Evolutionary conservation across 2,329 filamentous ascomycete species (phyloP).

Genomic region (Fusarium oxysporum): DNA sequence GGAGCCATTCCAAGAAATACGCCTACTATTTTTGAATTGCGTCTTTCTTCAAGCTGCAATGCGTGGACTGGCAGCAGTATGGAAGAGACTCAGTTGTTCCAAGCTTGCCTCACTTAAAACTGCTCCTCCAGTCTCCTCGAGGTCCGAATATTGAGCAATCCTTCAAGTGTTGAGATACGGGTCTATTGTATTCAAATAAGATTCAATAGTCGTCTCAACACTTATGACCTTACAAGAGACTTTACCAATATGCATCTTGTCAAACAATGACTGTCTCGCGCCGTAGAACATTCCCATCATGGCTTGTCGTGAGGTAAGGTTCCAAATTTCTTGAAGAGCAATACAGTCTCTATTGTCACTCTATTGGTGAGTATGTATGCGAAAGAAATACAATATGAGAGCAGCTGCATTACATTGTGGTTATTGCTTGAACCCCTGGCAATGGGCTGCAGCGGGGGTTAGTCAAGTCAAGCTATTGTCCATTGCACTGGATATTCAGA

Average conservation of each 20-base stretch:
- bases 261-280: neutral
- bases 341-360: neutral
- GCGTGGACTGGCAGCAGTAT: neutral
- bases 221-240: accelerated
- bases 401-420: neutral
- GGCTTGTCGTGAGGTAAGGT: neutral
- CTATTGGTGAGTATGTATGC: neutral
- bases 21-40: neutral
- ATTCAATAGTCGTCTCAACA: accelerated
- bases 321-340: neutral
- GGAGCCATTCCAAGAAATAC: too few relatives aligned
- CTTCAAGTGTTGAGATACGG: neutral
- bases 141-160: neutral
- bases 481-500: neutral
- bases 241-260: neutral
- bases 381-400: neutral
- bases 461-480: neutral
- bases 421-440: neutral
- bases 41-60: neutral
- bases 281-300: neutral
- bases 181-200: neutral
- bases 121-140: neutral
- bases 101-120: neutral
- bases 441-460: neutral
- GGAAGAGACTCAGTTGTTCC: neutral